Percentiles rank a stretch among this genome's conserved stretches.
phyloP scores from a whole-genome alignment of 306 rosid genomes.

The Quercus aquifolioides region DNA sequence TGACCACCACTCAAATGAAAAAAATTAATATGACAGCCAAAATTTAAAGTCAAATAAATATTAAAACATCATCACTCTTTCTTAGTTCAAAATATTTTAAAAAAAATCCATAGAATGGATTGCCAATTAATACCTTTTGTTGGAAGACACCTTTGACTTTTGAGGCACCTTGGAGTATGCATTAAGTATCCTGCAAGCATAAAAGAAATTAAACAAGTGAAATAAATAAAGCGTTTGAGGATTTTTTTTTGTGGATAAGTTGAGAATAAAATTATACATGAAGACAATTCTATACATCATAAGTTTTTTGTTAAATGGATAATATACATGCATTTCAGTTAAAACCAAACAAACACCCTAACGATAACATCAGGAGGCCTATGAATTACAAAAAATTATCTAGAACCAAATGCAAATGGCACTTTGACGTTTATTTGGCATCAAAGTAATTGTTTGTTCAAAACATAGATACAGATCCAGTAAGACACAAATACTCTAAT shows the following conservation, averaged over 20 bases:
- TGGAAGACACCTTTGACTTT: conserved; percentile 49
- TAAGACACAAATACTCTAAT: not conserved
- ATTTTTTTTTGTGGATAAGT: not conserved
- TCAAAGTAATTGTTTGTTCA: not conserved
- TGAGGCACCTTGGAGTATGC: conserved; percentile 60
- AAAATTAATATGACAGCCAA: not conserved
- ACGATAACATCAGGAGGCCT: not conserved
- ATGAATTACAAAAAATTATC: not conserved
- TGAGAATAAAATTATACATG: conserved; percentile 4
- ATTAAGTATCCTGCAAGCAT: conserved; percentile 49
- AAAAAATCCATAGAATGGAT: not conserved
- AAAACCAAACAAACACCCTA: not conserved
- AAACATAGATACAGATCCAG: not conserved
- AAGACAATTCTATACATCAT: not conserved
- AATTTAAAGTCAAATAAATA: not conserved
- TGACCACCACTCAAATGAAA: not conserved
- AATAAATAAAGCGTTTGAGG: not conserved
- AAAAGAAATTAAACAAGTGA: not conserved
- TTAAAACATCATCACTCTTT: not conserved
- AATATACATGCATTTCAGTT: not conserved
- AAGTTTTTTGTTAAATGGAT: not conserved
- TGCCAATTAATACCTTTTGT: conserved; percentile 44
- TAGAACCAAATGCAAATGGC: not conserved
- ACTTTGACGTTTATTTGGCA: not conserved
- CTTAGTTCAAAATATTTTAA: not conserved